These are phyloP conservation scores for Porphyrellus cyaneotinctus DNA, from an alignment of 768 basidiomycete species.

Conservation along the genomic window DNA sequence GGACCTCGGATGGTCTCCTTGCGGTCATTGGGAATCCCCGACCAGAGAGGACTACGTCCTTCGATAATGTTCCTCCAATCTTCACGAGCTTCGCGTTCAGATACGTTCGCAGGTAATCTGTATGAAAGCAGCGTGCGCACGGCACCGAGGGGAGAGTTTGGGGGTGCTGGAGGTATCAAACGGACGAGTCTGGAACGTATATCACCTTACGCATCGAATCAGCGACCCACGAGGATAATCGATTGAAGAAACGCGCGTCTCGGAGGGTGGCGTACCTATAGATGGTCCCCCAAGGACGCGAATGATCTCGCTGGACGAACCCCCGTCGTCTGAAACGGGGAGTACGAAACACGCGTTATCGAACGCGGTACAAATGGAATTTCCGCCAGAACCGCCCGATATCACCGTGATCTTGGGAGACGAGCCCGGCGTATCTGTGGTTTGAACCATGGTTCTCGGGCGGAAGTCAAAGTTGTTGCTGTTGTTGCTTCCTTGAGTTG, in stretches of 20 bases:
- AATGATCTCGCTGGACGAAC: conserved; percentile 92
- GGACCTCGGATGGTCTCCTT: conserved; percentile 89
- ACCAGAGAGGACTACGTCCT: conserved; percentile 77
- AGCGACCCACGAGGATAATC: conserved; percentile 10
- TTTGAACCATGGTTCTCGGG: background rate
- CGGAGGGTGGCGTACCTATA: conserved; percentile 53
- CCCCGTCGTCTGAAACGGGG: conserved; percentile 94
- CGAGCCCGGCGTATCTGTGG: conserved; percentile 3
- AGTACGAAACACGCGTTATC: conserved; percentile 74
- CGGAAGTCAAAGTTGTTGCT: background rate
- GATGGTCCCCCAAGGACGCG: conserved; percentile 86
- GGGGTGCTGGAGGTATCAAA: conserved; percentile 66
- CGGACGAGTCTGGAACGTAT: conserved; percentile 87
- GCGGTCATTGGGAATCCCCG: conserved; percentile 80
- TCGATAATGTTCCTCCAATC: conserved; percentile 93
- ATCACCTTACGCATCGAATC: conserved; percentile 51
- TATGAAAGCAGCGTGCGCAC: conserved; percentile 77
- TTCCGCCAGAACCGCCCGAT: conserved; percentile 94
- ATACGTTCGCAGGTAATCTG: conserved; percentile 64
- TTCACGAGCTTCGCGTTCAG: conserved; percentile 76
- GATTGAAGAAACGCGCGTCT: conserved; percentile 10
- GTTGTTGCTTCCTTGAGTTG: conserved; percentile 11
- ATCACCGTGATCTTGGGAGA: conserved; percentile 63
- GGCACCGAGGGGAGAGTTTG: conserved; percentile 60
- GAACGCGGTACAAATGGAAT: conserved; percentile 86